Evolutionary conservation across 139 green algal genomes (phyloP), one percentile per base, ranked within the genome.

Genomic region (Tetradesmus obliquus): DNA sequence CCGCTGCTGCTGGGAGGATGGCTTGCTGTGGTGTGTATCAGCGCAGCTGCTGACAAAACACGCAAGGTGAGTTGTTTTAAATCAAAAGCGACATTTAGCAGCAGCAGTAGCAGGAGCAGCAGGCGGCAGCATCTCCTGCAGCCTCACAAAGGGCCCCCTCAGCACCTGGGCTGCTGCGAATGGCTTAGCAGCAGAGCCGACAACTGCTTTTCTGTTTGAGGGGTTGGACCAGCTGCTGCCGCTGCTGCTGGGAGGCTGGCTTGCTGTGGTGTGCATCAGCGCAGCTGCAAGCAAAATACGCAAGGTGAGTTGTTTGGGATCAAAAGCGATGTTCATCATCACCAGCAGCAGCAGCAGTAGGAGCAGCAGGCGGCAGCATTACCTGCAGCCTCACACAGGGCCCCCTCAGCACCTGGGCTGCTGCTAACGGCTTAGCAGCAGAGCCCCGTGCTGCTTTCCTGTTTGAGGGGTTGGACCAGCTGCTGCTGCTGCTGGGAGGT

Each of bases 91-190:
- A n/a, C 2, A 76, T 32, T 12, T 32, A 54, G 55, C 82, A 87
- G 55, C 19, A 87, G 74, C 74, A 51, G 82, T 19, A 12, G 82
- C 55, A 54, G 82, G 20, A 19, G 55, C 20, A 55, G 82, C 82
- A 58, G 80, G 82, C 5, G 53, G 55, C 55, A 72, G 55, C 82
- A 87, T 32, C 55, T 57, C 20, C 82, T 57, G 82, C 82, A 87
- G 82, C 82, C 10, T 45, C 17, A 8, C 20, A 6, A 87, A 72
- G 0, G 5, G 82, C 5, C 55, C 19, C 55, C 13, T 58, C 51
- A 86, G 20, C 53, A 69, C 5, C 81, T 76, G 66, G 66, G 66
- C 66, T 76, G 66, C 66, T 24, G 15, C 66, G 15, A 24, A 76
- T 24, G 66, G 66, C 15, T 76, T 76, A 19, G 81, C 76, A 82